Percentiles rank a stretch among this genome's conserved stretches.
phyloP scores from a whole-genome alignment of 1,284 basidiomycete species.

The Trichosporon coremiiforme region DNA sequence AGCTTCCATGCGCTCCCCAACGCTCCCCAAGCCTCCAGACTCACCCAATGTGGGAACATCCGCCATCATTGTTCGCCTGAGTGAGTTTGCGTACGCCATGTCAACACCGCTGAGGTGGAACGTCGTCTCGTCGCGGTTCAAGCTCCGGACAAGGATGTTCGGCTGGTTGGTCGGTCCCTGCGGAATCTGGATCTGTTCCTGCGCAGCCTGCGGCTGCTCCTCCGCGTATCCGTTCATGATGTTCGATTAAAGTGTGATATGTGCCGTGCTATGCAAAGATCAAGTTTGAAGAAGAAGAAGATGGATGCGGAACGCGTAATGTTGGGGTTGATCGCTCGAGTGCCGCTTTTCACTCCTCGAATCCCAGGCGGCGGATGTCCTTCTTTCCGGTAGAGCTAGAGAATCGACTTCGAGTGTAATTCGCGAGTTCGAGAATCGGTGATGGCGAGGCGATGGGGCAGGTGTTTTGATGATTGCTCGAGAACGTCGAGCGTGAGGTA shows the following conservation, averaged over 20 bases:
- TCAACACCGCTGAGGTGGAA: slow-evolving; percentile 93
- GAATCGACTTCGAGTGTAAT: not conserved
- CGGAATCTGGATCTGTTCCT: slow-evolving; percentile 33
- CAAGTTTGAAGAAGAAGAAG: not conserved
- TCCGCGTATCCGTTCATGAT: slow-evolving; percentile 10
- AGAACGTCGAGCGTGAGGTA: not conserved
- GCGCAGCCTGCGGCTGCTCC: not conserved
- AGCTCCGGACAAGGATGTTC: slow-evolving; percentile 42
- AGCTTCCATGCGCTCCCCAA: not conserved
- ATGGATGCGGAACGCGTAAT: not conserved
- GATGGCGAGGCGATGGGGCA: too few species aligned
- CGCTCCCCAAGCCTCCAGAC: slow-evolving; percentile 42
- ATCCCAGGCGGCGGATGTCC: not conserved
- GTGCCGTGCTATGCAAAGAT: not conserved
- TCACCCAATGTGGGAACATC: slow-evolving; percentile 89
- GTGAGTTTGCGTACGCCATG: slow-evolving; percentile 86
- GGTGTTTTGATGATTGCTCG: not conserved
- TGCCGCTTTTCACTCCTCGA: not conserved
- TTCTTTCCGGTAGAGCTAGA: not conserved
- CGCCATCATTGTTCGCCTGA: slow-evolving; percentile 89
- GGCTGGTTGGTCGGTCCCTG: slow-evolving; percentile 50
- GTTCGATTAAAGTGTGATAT: not conserved
- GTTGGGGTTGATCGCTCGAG: not conserved
- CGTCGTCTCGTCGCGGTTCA: slow-evolving; percentile 76
- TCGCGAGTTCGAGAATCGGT: not conserved